A percentile compares a stretch with the other conserved stretches of the same genome.
Conservation (phyloP, 1,284 basidiomycete genomes). For the Vanrija sp. region DNA sequence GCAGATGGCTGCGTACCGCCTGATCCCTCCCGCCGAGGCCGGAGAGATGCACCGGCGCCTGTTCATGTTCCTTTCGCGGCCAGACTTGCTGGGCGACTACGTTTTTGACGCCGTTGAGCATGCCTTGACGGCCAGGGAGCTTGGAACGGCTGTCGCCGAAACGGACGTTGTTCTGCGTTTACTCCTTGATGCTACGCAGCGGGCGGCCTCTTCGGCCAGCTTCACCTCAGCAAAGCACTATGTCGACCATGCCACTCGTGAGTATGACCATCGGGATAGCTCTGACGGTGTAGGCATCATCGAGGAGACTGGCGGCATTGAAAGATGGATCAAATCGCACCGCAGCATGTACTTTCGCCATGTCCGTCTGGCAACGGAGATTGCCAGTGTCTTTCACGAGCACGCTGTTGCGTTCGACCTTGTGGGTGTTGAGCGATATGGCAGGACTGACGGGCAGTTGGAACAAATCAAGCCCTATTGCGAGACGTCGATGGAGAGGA, state of each 20-base stretch:
- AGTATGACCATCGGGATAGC: not conserved
- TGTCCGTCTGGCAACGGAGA: slow-evolving; percentile 18
- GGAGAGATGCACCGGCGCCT: slow-evolving; percentile 18
- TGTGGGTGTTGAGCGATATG: no score
- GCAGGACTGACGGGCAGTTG: slow-evolving; percentile 1
- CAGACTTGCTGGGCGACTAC: slow-evolving; percentile 20
- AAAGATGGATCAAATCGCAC: slow-evolving; percentile 13
- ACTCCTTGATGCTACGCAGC: slow-evolving; percentile 19
- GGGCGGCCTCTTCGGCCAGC: slow-evolving; percentile 18
- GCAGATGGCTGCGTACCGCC: slow-evolving; percentile 29
- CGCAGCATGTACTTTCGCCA: slow-evolving; percentile 18
- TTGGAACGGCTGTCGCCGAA: slow-evolving; percentile 7
- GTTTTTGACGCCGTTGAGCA: slow-evolving; percentile 36
- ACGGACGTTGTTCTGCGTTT: slow-evolving; percentile 15
- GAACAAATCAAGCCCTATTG: slow-evolving; percentile 16
- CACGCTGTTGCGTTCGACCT: slow-evolving; percentile 17
- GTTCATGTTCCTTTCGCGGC: slow-evolving; percentile 21
- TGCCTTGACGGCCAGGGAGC: slow-evolving; percentile 18
- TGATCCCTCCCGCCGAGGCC: slow-evolving; percentile 19
- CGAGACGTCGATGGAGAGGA: slow-evolving; percentile 16
- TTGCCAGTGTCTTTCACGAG: slow-evolving; percentile 23
- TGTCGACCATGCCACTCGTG: slow-evolving; percentile 17
- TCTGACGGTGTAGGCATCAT: slow-evolving; percentile 15
- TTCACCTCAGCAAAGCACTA: slow-evolving; percentile 22
- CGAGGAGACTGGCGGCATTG: slow-evolving; percentile 18